Evolutionary conservation across 2,329 filamentous ascomycete genomes (phyloP), one percentile per base, ranked within the genome.

Genomic region (Fusarium phyllophilum): DNA sequence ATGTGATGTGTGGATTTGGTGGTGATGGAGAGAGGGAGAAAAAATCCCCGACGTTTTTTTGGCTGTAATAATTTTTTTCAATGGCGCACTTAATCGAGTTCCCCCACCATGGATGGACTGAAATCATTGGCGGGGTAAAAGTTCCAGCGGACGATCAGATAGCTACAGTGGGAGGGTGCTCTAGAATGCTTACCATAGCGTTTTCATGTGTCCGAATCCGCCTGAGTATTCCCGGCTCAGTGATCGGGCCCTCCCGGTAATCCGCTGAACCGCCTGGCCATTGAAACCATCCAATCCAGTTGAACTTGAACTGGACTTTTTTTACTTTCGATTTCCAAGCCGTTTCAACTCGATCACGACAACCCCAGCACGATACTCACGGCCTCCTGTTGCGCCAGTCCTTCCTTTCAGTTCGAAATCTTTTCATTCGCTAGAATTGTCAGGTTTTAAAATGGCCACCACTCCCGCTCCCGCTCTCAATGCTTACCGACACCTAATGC

Each of bases 401-500:
- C n/a, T 24, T 34, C 33, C 14, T 14, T n/a, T 18, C 29, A 12
- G 17, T n/a, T 14, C 36, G 8, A 22, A 38, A 3, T 29, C 11
- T 13, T 34, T 20, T 13, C 39, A 10, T 29, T 42, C 55, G 41
- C 24, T 55, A 44, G 29, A 48, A 17, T 58, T 24, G 18, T 24
- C 9, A 44, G 55, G 26, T 22, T 7, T 64, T 54, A 69, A 38
- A 44, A 78, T 78, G 73, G 64, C 73, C 24, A 74, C 67, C 59
- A 57, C 66, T 46, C 90, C 49, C 2, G 49, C 49, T 52, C 17
- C 95, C 86, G 93, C 94, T 22, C 85, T 94, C 62, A 86, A 89
- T 79, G 94, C 94, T 42, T 98, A 98, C 84, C 88, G 95, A 79
- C 88, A 92, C 75, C 85, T 98, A 46, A 87, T 97, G 77, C 94